Base-by-base conservation (phyloP, 495 filamentous ascomycete genomes). In the Penicillium flavigenum region DNA sequence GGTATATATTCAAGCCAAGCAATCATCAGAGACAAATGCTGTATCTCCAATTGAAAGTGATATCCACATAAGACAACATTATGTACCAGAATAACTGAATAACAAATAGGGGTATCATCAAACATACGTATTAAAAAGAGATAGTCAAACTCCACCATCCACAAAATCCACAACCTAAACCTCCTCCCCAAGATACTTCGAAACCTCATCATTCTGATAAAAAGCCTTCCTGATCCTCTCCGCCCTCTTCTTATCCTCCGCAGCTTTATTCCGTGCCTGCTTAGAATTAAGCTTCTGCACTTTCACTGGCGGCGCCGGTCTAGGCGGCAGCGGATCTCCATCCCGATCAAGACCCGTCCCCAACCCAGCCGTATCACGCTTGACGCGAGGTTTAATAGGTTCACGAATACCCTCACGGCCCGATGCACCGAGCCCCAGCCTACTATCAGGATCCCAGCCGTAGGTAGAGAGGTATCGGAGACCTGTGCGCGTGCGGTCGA, bases 401-500 rank as follows among this genome's bases (percentile, higher is more conserved):
- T 82, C 85, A 47, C 83, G 76, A 29, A 89, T 87, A 3, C 92
- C 93, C 65, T 92, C 83, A 7, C 76, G 72, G 1, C 88, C 86
- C 1, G 68, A 59, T 19, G 79, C 79, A 0, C 92, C 92, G 0
- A 98, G 79, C 0, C 92, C 92, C 6, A 74, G 63, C 22, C 90
- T 73, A 36, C 83, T 79, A 72, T 98, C 92, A 0, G 89, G 91
- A 68, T 96, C 89, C 89, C 90, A 98, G 38, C 93, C 92, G 60
- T 91, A 86, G 1, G 84, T 78, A 31, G 86, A 79, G 3, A 98
- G 83, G 48, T 89, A 86, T 53, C 81, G 79, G 8, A 98, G 77
- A 0, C 92, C 92, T 69, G 84, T 83, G 36, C 88, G 81, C 3
- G 78, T 80, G n/a, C 92, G 86, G 69, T 96, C 88, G 2, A 96